phyloP scores from a whole-genome alignment of 2,329 filamentous ascomycete species.

The Trichoderma sp. region DNA sequence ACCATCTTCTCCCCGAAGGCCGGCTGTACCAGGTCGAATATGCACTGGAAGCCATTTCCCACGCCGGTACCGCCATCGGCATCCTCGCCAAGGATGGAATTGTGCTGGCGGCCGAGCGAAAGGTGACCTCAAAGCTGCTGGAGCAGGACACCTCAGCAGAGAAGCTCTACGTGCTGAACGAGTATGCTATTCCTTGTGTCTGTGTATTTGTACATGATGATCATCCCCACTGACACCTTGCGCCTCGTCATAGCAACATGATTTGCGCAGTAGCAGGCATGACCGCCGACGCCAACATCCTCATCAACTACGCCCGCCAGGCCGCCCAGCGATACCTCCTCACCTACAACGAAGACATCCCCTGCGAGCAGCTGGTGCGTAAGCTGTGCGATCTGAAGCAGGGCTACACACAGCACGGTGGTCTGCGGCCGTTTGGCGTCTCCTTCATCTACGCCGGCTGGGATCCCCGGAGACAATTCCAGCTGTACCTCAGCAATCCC shows the following conservation, averaged over 20 bases:
- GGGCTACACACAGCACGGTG: conserved; percentile 98
- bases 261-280: conserved; percentile 98
- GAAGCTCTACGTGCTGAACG: conserved; percentile 99
- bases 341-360: conserved; percentile 99
- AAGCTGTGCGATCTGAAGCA: conserved; percentile 97
- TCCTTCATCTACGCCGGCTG: conserved; percentile 99
- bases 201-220: no score
- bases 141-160: conserved; percentile 99
- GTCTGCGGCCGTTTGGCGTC: conserved; percentile 95
- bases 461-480: conserved; percentile 94
- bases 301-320: conserved; percentile 99
- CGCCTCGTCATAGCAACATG: conserved; percentile 75
- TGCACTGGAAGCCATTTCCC: conserved; percentile 97
- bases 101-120: conserved; percentile 94
- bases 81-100: conserved; percentile 98
- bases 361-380: conserved; percentile 97
- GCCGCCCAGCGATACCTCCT: conserved; percentile 96
- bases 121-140: conserved; percentile 97
- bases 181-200: conserved; percentile 60
- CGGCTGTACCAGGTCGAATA: conserved; percentile 99
- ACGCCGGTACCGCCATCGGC: conserved; percentile 93
- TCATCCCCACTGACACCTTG: background rate
- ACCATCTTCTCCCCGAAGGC: conserved; percentile 99
- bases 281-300: conserved; percentile 99
- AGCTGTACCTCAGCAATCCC: conserved; percentile 98